Conservation (phyloP, 2,329 filamentous ascomycete species). For the Xylariaceae sp. region DNA sequence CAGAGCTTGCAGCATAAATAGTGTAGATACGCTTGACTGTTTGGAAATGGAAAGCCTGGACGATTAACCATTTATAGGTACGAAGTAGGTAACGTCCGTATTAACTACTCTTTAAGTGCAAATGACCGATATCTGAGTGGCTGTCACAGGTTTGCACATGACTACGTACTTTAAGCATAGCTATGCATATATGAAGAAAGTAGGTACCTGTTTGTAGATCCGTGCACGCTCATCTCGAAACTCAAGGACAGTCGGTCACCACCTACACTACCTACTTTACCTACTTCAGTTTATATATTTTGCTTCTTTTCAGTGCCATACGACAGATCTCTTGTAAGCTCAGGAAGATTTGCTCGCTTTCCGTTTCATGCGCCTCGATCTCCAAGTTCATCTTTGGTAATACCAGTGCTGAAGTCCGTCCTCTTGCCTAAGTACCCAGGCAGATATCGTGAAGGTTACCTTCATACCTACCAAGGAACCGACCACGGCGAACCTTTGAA, state of each 20-base stretch:
- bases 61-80: no score
- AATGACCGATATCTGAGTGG: no score
- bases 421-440: not conserved
- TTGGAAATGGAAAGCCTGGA: not conserved
- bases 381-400: not conserved
- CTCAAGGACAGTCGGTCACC: not conserved
- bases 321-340: not conserved
- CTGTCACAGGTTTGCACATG: no score
- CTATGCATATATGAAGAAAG: no score
- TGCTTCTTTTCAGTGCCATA: not conserved
- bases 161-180: no score
- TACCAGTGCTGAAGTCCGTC: not conserved
- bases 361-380: not conserved
- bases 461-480: not conserved
- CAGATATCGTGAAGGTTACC: not conserved
- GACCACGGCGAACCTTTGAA: not conserved
- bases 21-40: not conserved
- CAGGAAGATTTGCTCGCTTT: not conserved
- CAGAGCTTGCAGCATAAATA: no score
- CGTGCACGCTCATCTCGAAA: not conserved
- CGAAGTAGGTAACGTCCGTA: no score
- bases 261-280: no score
- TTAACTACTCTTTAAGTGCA: no score
- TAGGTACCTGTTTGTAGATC: no score
- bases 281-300: not conserved